Percentiles rank a stretch among this genome's conserved stretches.
Conservation (phyloP, 148 eudicot species). For the Camellia lanceoleosa region DNA sequence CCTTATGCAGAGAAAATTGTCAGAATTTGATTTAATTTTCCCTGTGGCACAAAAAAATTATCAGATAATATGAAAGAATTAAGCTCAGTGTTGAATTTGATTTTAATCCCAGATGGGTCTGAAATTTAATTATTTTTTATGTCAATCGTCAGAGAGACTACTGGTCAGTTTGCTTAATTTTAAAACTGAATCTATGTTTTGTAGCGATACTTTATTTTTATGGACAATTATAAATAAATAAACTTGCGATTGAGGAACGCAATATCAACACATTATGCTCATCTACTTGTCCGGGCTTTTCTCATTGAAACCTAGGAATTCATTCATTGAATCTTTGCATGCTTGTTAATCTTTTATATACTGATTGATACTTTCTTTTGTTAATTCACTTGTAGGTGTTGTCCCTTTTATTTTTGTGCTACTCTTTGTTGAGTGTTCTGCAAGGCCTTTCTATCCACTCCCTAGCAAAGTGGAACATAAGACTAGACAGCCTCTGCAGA, state of each 20-base stretch:
- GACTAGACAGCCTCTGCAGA: slow-evolving; percentile 65
- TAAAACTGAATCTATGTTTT: too few species aligned
- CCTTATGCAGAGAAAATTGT: neutral
- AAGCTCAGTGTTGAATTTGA: neutral
- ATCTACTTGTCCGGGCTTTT: neutral
- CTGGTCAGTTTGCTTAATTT: neutral
- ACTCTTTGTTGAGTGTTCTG: slow-evolving; percentile 63
- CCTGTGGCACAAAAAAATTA: neutral
- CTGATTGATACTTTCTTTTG: neutral
- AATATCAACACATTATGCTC: neutral
- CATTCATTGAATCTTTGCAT: neutral
- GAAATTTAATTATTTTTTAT: neutral
- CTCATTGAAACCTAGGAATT: neutral
- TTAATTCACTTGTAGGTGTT: slow-evolving; percentile 39
- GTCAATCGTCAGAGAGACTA: neutral
- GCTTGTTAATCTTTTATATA: neutral
- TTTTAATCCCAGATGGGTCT: neutral
- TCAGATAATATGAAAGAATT: neutral
- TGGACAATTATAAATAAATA: neutral
- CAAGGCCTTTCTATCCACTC: slow-evolving; percentile 72
- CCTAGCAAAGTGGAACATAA: slow-evolving; percentile 50
- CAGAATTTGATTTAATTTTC: neutral
- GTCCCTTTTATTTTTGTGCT: slow-evolving; percentile 52
- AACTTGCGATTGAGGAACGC: neutral
- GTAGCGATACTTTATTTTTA: neutral